Conservation (phyloP, 257 asterid species). For the Parsonsia alboflavescens region DNA sequence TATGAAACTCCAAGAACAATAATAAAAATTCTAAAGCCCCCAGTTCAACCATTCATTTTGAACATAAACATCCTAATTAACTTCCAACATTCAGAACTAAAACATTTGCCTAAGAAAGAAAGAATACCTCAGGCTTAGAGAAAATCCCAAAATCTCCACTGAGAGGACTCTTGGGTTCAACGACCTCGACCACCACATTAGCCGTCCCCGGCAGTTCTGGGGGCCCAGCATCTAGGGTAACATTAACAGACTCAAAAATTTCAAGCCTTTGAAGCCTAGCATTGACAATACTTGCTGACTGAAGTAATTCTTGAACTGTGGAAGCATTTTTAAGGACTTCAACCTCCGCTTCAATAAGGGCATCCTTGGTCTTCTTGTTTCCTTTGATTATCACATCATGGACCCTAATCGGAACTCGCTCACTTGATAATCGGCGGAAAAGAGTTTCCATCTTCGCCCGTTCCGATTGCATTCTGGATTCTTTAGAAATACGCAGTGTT, state of each 20-base stretch:
- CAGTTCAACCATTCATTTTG: too few relatives aligned
- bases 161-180: constrained; percentile 52
- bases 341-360: constrained; percentile 59
- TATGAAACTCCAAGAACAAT: neutral
- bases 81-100: too few relatives aligned
- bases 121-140: constrained; percentile 74
- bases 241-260: constrained; percentile 68
- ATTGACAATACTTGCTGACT: constrained; percentile 53
- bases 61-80: too few relatives aligned
- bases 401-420: constrained; percentile 66
- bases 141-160: constrained; percentile 67
- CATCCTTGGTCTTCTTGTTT: constrained; percentile 67
- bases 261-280: constrained; percentile 56
- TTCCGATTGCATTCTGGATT: constrained; percentile 43
- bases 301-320: constrained; percentile 68
- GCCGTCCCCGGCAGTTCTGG: constrained; percentile 91
- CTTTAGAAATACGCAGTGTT: constrained; percentile 27
- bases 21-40: too few relatives aligned
- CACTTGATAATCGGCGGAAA: constrained; percentile 52
- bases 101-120: neutral
- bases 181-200: constrained; percentile 69
- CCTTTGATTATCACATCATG: constrained; percentile 89
- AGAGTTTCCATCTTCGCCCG: constrained; percentile 49
- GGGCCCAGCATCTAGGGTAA: constrained; percentile 84
- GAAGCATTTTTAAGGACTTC: constrained; percentile 50